Percentiles rank a stretch among this genome's conserved stretches.
Evolutionary conservation across 2,329 filamentous ascomycete genomes (phyloP).

Genomic region (Beauveria rudraprayagi): DNA sequence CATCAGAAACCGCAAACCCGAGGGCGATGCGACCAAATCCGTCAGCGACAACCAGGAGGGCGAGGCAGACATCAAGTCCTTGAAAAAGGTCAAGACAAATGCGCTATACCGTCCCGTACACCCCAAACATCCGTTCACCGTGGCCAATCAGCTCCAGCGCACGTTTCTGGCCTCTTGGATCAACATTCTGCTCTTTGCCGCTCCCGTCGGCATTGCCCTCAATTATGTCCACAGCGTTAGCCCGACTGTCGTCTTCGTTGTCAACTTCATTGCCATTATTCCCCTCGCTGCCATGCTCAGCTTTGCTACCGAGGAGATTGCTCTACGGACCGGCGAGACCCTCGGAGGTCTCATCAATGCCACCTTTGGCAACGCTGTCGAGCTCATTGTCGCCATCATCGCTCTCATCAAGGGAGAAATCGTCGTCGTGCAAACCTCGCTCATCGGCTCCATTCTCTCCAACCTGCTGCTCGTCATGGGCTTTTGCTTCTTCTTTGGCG

Average conservation of each 20-base stretch:
- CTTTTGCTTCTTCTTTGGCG: constrained; percentile 87
- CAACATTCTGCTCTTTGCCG: constrained; percentile 71
- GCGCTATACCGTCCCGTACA: constrained; percentile 37
- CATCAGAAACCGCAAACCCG: constrained; percentile 25
- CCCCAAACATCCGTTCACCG: constrained; percentile 49
- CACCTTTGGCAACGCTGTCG: constrained; percentile 86
- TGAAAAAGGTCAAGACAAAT: constrained; percentile 32
- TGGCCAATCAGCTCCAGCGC: constrained; percentile 59
- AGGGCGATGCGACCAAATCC: constrained; percentile 17
- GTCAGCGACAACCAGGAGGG: constrained; percentile 14
- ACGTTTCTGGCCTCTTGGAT: constrained; percentile 79
- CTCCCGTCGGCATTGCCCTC: constrained; percentile 70
- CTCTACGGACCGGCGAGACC: constrained; percentile 72
- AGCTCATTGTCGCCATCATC: constrained; percentile 82
- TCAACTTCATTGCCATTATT: constrained; percentile 92
- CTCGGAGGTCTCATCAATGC: constrained; percentile 85
- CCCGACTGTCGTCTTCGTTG: constrained; percentile 63
- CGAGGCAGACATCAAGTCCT: constrained; percentile 25
- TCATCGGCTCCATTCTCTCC: constrained; percentile 86
- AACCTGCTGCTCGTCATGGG: constrained; percentile 84
- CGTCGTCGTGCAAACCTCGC: constrained; percentile 81
- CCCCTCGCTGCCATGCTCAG: constrained; percentile 80
- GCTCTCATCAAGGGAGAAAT: constrained; percentile 68
- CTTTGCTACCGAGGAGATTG: constrained; percentile 86
- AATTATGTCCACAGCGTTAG: constrained; percentile 51